Base-by-base conservation (phyloP, 2,329 filamentous ascomycete genomes). In the Fusarium duplospermum region DNA sequence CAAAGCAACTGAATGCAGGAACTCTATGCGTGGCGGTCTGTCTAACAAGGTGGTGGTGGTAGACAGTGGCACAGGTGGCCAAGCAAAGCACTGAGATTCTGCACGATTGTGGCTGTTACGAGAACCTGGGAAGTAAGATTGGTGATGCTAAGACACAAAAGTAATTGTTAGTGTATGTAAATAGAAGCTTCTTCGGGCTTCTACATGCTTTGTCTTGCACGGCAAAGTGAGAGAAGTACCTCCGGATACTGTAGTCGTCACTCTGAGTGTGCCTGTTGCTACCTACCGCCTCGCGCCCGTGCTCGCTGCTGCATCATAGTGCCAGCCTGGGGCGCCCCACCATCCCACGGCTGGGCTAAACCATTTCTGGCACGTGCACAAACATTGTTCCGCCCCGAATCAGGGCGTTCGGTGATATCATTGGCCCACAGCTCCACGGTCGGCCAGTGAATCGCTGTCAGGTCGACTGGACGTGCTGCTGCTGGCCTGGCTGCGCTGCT, bases 381-480 rank as follows among this genome's bases (percentile, higher is more conserved):
- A 83, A 80, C 65, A 73, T 82, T 84, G 66, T 81, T 84, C 83
- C 83, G 83, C 64, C 71, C 79, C 81, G 75, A 58, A 45, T 50
- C 73, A 77, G 69, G 75, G 74, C 73, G 68, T 74, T 7, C 59
- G 68, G 76, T 76, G 73, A 74, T 82, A 76, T 80, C 78, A 84
- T 84, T 84, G 82, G 82, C 76, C 64, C 72, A 73, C 71, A 66
- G 56, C 58, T 66, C 74, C 74, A 75, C 77, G 76, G 73, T 74
- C 73, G 64, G 67, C 74, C 75, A 76, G 77, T 78, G 77, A 77
- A 77, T 78, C 72, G 69, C 73, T 73, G 74, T 74, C 73, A 76
- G 36, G 65, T 65, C 33, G 31, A 62, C 40, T 65, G 27, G 31
- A 62, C 40, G 52, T 45, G 52, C 60, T 47, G 38, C 36, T 45